A percentile compares a stretch with the other conserved stretches of the same genome.
Evolutionary conservation across 768 basidiomycete genomes (phyloP).

Genomic region (Termitomyces sp.): DNA sequence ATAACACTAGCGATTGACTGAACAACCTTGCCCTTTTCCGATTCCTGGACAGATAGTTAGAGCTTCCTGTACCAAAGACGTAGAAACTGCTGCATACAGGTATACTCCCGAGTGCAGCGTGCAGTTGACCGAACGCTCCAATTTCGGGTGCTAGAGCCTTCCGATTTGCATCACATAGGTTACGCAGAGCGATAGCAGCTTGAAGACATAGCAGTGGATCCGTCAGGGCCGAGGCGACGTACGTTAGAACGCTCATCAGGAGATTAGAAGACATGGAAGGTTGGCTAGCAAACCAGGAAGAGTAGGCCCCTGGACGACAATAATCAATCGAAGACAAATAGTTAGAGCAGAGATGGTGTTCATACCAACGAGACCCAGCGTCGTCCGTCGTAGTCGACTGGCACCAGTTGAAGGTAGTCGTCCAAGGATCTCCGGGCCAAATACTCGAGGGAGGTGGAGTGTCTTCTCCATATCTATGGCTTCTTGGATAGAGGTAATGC

Average conservation of each 20-base stretch:
- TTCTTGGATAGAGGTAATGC: conserved; percentile 83
- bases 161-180: conserved; percentile 87
- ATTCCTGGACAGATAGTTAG: conserved; percentile 40
- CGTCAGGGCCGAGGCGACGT: conserved; percentile 64
- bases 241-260: conserved; percentile 60
- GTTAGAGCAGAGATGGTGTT: not conserved
- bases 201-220: conserved; percentile 60
- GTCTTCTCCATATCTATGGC: conserved; percentile 56
- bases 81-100: not conserved
- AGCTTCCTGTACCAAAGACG: not conserved
- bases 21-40: conserved; percentile 85
- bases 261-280: conserved; percentile 30
- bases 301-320: conserved; percentile 51
- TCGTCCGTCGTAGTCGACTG: conserved; percentile 66
- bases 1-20: conserved; percentile 93
- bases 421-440: conserved; percentile 67
- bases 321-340: not conserved
- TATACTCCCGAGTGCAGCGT: conserved; percentile 54
- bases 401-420: conserved; percentile 59
- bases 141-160: conserved; percentile 81
- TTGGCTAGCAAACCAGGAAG: conserved; percentile 72
- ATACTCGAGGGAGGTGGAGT: conserved; percentile 56
- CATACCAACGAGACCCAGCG: conserved; percentile 70
- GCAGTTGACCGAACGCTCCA: conserved; percentile 75
- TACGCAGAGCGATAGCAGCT: conserved; percentile 78